Percentiles rank a stretch among this genome's conserved stretches.
phyloP scores from a whole-genome alignment of 257 asterid species.

The Primulina huaijiensis region DNA sequence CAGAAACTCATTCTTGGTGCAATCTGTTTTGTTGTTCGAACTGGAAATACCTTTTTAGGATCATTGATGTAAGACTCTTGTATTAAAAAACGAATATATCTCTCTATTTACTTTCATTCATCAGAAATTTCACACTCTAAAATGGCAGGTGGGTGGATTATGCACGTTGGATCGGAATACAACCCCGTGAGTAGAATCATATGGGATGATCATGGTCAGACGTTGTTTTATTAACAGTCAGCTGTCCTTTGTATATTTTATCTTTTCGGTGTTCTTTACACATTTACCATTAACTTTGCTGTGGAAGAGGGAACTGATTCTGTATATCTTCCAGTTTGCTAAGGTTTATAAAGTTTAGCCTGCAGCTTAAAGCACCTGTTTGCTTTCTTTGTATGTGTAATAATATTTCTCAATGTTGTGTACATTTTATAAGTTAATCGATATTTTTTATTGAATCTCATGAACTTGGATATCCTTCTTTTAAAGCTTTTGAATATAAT shows the following conservation, averaged over 20 bases:
- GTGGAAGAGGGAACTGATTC: neutral
- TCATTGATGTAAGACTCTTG: conserved; percentile 64
- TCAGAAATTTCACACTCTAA: conserved; percentile 9
- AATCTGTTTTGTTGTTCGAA: conserved; percentile 77
- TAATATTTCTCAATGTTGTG: neutral
- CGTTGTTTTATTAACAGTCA: neutral
- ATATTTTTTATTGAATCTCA: neutral
- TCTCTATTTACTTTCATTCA: conserved; percentile 6
- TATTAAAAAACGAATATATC: neutral
- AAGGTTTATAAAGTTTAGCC: neutral
- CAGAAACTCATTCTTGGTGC: conserved; percentile 74
- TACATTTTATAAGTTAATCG: neutral
- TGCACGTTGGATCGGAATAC: conserved; percentile 85
- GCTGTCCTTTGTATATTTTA: neutral
- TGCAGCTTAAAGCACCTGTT: neutral
- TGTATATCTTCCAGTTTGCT: neutral
- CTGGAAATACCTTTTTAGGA: conserved; percentile 95
- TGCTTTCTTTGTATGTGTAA: neutral
- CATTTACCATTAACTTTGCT: conserved; percentile 3
- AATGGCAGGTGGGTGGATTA: conserved; percentile 92
- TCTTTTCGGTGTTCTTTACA: neutral
- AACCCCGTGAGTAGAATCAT: conserved; percentile 46
- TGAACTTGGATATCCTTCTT: neutral
- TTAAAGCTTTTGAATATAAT: neutral
- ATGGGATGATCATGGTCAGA: conserved; percentile 11